Base-by-base conservation (phyloP, 140 eudicot species). In the Cichorium intybus region DNA sequence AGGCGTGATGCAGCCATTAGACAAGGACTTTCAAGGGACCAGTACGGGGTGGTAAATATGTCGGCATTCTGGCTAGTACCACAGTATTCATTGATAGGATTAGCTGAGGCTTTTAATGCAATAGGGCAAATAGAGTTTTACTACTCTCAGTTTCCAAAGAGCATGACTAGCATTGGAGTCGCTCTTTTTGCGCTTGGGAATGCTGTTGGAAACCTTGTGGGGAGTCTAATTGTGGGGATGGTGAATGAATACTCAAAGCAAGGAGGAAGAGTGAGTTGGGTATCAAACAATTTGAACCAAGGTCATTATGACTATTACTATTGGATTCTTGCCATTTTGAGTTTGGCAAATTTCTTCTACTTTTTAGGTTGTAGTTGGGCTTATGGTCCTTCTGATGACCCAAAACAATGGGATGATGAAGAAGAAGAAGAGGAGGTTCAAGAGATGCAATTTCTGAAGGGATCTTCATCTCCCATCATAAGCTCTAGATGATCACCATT, bases 51-150 rank as follows among this genome's bases (percentile, higher is more conserved):
- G 8, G 80, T 84, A 23, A 60, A 71, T 47, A 87, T 90, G 97
- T 81, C 97, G 2, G 97, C 95, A 34, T 68, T 75, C 64, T 87
- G 97, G 97, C 73, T 90, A 27, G 72, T 87, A 7, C 94, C 94
- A 4, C 95, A 87, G 10, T 72, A 79, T 65, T 60, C 80, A 22
- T 64, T 90, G 63, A 46, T 54, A 8, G 97, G 95, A 5, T 68
- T 90, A 34, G 87, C 95, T 0, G 97, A 87, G 70, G 97, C 94
- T 0, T 76, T 90, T 27, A 87, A 84, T 57, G 95, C 88, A 7
- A 90, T 90, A 9, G 97, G 95, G 51, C 97, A 87, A 52, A 87
- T 77, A 22, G 87, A 90, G 65, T 85, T 81, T 46, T 90, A 79
- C 45, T 90, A 90, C 64, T 81, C 95, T 21, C 87, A 86, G 61